A percentile compares a stretch with the other conserved stretches of the same genome.
Evolutionary conservation across 2,329 filamentous ascomycete species (phyloP).

Genomic region (Xylaria sp.): DNA sequence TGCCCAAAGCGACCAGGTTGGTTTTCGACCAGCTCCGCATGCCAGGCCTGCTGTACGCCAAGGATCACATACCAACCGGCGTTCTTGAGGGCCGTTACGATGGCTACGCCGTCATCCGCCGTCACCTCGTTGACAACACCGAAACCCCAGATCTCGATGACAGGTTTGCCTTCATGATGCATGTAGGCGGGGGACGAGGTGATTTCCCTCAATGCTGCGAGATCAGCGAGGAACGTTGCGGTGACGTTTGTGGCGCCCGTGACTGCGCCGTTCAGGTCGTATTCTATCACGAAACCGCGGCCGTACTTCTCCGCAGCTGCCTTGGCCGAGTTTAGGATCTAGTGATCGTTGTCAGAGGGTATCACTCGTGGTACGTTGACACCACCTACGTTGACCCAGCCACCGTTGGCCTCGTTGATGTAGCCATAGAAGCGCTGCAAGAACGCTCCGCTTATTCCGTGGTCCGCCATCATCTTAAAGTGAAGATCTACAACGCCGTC

Average conservation of each 20-base stretch:
- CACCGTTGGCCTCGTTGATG: constrained; percentile 40
- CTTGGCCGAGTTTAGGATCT: constrained; percentile 40
- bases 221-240: constrained; percentile 39
- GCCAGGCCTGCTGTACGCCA: constrained; percentile 44
- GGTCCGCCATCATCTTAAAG: constrained; percentile 42
- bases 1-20: constrained; percentile 40
- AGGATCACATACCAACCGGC: constrained; percentile 44
- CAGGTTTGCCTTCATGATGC: constrained; percentile 43
- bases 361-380: not conserved
- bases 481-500: constrained; percentile 43
- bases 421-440: constrained; percentile 43
- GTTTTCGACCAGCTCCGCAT: constrained; percentile 41
- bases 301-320: constrained; percentile 43
- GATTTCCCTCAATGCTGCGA: constrained; percentile 37
- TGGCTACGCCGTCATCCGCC: constrained; percentile 39
- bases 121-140: constrained; percentile 41
- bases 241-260: constrained; percentile 39
- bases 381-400: constrained; percentile 39
- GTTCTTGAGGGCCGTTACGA: constrained; percentile 41
- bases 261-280: constrained; percentile 41
- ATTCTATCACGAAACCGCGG: constrained; percentile 43
- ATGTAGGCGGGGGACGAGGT: constrained; percentile 43
- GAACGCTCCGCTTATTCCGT: constrained; percentile 43
- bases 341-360: constrained; percentile 6
- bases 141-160: constrained; percentile 44